These are phyloP conservation scores for Fusarium brevicatenulatum DNA, from an alignment of 2,329 filamentous ascomycete species.

Conservation along the genomic window DNA sequence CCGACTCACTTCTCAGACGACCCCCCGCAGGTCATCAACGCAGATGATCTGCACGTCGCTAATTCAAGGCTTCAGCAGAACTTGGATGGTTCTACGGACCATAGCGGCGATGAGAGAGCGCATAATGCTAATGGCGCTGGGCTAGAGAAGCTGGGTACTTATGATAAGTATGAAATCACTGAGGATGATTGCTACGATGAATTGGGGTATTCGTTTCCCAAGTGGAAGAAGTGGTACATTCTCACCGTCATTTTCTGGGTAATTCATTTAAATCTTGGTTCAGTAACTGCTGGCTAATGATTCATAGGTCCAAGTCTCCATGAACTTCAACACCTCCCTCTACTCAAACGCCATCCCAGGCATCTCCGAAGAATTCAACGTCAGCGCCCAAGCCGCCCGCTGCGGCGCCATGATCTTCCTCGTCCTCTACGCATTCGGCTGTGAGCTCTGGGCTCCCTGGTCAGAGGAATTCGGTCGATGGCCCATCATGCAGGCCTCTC, in stretches of 20 bases:
- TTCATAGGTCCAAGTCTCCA: constrained; percentile 71
- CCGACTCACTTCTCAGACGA: constrained; percentile 51
- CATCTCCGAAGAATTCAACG: constrained; percentile 73
- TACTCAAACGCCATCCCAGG: constrained; percentile 76
- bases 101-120: constrained; percentile 25
- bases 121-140: constrained; percentile 49
- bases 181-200: constrained; percentile 71
- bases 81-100: constrained; percentile 43
- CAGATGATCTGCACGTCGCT: constrained; percentile 49
- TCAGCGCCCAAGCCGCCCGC: constrained; percentile 75
- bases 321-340: constrained; percentile 82
- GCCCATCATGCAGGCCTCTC: constrained; percentile 76
- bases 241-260: constrained; percentile 74
- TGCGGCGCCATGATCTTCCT: constrained; percentile 83
- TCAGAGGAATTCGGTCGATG: constrained; percentile 84
- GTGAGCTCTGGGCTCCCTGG: constrained; percentile 90
- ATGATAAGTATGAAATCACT: constrained; percentile 59
- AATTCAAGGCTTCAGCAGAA: constrained; percentile 47
- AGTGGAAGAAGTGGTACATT: constrained; percentile 76
- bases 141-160: constrained; percentile 51
- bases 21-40: constrained; percentile 51
- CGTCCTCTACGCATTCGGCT: constrained; percentile 84
- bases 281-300: background rate
- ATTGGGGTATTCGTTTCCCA: constrained; percentile 70
- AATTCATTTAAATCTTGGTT: background rate